Evolutionary conservation across 768 basidiomycete genomes (phyloP), one percentile per base, ranked within the genome.

Genomic region (Rhizopogon rudus): DNA sequence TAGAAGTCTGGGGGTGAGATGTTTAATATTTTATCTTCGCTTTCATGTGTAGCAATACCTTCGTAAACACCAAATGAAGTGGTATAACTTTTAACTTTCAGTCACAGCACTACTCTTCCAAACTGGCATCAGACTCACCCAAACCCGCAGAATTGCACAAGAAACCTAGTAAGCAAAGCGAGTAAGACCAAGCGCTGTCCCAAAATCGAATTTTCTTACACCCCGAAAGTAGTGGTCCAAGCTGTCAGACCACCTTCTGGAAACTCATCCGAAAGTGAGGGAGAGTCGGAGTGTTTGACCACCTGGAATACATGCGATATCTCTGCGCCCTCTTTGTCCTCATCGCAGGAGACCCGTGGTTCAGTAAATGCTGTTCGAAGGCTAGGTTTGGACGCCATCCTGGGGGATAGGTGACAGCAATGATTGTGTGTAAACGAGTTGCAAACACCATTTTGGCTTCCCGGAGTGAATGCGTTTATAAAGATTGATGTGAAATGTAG

Each of bases 51-150:
- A 1, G 5, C n/a, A 29, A 5, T 50, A 61, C 65, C 67, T 64
- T 71, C 65, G 56, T 69, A 71, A 6, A 70, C 69, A 25, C 68
- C 70, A 52, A 63, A 71, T 6, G 67, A 63, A 39, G 60, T 63
- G 12, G 65, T 63, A 51, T 71, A 68, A 6, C 68, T 48, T 31
- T 25, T 51, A n/a, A 28, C 25, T 29, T n/a, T 41, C 25, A 25
- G 33, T 10, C 8, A 22, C 3, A 8, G 16, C 2, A 13, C 16
- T 6, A 7, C 13, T 10, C 25, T 13, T 33, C 14, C 13, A 33
- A 33, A 37, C 3, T 10, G 1, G 0, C 3, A 13, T 29, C 7
- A 37, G 12, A 37, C 55, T 28, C 46, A 66, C 57, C 65, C 68
- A 43, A 62, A 67, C 17, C 61, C 63, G 51, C 65, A 66, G 44